These are phyloP conservation scores for Neurospora sp. DNA, from an alignment of 495 filamentous ascomycete species.

Conservation along the genomic window DNA sequence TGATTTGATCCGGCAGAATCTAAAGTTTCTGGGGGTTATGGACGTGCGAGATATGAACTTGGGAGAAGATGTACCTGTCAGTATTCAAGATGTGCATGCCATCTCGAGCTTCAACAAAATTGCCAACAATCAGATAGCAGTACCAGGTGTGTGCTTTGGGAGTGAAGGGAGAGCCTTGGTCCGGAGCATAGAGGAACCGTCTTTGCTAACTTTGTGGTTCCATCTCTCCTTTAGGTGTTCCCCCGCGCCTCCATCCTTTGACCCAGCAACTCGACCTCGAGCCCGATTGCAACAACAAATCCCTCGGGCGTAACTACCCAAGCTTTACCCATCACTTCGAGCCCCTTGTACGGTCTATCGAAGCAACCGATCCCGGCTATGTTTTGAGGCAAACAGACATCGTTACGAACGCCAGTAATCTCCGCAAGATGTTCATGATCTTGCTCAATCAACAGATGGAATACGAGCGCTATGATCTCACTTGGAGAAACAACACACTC, in stretches of 20 bases:
- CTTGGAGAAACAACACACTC: constrained; percentile 1
- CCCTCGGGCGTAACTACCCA: neutral
- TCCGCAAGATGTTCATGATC: constrained; percentile 17
- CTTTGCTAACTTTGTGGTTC: neutral
- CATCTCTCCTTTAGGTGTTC: constrained; percentile 1
- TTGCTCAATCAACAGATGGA: neutral
- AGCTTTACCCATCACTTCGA: constrained; percentile 11
- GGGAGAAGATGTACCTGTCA: neutral
- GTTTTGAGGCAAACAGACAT: constrained; percentile 5
- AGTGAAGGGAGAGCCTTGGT: neutral
- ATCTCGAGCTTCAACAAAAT: constrained; percentile 20
- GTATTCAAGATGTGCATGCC: constrained; percentile 4
- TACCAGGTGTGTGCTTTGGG: constrained; percentile 12
- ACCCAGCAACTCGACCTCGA: neutral
- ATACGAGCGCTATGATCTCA: constrained; percentile 13
- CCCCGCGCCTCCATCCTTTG: constrained; percentile 9
- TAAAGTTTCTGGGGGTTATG: neutral
- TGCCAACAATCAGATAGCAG: constrained; percentile 10
- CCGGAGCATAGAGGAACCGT: neutral
- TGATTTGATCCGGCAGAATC: neutral
- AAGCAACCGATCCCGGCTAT: constrained; percentile 3
- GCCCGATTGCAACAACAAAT: constrained; percentile 2
- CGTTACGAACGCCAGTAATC: constrained; percentile 14
- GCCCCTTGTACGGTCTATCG: constrained; percentile 13
- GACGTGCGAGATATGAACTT: neutral